Conservation (phyloP, 768 basidiomycete species). For the Obba rivulosa region DNA sequence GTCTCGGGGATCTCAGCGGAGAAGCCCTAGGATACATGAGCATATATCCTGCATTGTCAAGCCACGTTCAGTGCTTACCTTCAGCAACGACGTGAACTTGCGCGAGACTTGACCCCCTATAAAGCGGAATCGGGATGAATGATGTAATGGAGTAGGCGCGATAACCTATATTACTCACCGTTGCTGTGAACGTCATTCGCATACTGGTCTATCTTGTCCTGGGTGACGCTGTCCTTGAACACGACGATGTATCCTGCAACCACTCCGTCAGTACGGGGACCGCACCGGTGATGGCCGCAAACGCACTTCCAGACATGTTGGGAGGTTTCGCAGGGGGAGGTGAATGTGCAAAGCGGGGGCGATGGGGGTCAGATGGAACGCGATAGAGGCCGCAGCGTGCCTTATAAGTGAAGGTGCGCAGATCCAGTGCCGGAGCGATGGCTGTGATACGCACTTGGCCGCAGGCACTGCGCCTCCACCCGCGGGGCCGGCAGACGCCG, state of each 20-base stretch:
- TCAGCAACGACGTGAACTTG: conserved; percentile 33
- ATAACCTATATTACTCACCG: conserved; percentile 25
- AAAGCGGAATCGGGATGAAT: background rate
- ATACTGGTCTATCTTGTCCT: conserved; percentile 38
- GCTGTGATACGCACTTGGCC: too few relatives aligned
- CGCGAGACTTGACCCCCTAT: conserved; percentile 41
- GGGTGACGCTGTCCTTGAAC: conserved; percentile 42
- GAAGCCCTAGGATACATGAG: conserved; percentile 34
- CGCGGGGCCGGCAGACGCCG: too few relatives aligned
- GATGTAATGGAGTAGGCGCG: background rate
- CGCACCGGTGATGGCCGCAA: background rate
- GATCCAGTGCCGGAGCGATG: too few relatives aligned
- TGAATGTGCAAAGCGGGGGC: background rate
- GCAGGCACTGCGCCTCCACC: too few relatives aligned
- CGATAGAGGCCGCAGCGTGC: too few relatives aligned
- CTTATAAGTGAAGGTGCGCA: too few relatives aligned
- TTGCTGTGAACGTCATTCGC: conserved; percentile 30
- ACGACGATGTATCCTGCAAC: conserved; percentile 49
- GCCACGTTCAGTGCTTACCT: conserved; percentile 22
- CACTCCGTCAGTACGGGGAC: background rate
- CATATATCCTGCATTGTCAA: background rate
- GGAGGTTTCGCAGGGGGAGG: background rate
- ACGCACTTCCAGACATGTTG: conserved; percentile 20
- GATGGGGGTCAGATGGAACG: background rate
- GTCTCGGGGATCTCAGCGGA: conserved; percentile 32